Percentiles rank a stretch among this genome's conserved stretches.
Conservation (phyloP, 192 early-diverging fungal species). For the Dissophora ornata region DNA sequence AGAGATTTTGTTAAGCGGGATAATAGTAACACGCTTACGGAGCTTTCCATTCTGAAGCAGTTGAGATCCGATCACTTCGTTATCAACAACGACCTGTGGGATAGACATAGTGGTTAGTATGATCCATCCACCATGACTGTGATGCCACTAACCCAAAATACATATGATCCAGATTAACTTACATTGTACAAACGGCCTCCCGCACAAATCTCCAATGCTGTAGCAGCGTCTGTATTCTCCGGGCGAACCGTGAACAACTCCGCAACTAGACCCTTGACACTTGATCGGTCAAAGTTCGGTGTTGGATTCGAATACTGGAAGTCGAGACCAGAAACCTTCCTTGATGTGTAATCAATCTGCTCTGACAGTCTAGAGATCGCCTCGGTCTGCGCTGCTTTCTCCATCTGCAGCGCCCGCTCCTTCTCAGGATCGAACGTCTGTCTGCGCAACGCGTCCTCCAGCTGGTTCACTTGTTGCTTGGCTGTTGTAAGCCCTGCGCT, state of each 20-base stretch:
- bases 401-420: conserved; percentile 27
- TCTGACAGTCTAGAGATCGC: conserved; percentile 30
- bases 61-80: conserved; percentile 84
- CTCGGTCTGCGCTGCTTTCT: conserved; percentile 17
- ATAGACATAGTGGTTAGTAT: too few species aligned
- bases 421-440: conserved; percentile 36
- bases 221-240: conserved; percentile 70
- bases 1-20: conserved; percentile 97
- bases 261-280: conserved; percentile 95
- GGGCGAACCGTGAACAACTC: conserved; percentile 84
- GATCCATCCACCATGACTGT: too few species aligned
- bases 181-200: conserved; percentile 94
- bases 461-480: conserved; percentile 32
- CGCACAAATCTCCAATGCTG: conserved; percentile 95
- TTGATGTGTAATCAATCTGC: conserved; percentile 62
- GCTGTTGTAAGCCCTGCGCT: conserved; percentile 53
- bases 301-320: conserved; percentile 89
- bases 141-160: too few species aligned
- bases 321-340: conserved; percentile 70
- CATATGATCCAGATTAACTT: conserved; percentile 15
- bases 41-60: conserved; percentile 84
- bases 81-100: conserved; percentile 86
- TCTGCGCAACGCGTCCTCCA: conserved; percentile 20
- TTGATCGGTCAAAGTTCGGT: conserved; percentile 87
- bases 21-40: conserved; percentile 84